phyloP scores from a whole-genome alignment of 441 rosid genomes.

The Pelargonium australe region DNA sequence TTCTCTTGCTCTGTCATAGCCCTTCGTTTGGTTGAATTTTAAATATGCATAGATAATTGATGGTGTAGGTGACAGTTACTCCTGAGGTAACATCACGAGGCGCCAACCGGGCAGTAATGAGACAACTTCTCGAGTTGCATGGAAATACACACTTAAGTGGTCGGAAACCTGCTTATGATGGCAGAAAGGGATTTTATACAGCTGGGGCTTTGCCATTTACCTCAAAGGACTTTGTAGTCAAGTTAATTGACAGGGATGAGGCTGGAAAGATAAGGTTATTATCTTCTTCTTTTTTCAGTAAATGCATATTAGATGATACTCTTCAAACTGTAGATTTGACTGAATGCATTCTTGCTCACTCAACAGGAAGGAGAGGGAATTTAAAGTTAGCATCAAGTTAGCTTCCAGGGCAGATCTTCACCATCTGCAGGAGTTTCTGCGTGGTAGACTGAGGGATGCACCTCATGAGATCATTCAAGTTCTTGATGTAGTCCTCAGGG shows the following conservation, averaged over 20 bases:
- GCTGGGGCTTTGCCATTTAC: not conserved
- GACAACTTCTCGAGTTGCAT: not conserved
- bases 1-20: not conserved
- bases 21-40: not conserved
- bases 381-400: slow-evolving; percentile 12
- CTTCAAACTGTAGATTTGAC: not conserved
- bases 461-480: slow-evolving; percentile 18
- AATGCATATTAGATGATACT: not conserved
- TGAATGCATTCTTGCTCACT: not conserved
- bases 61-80: not conserved
- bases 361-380: slow-evolving; percentile 7
- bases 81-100: slow-evolving; percentile 2
- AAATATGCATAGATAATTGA: not conserved
- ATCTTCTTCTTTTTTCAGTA: not conserved
- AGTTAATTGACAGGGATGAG: slow-evolving; percentile 3
- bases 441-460: slow-evolving; percentile 18
- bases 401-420: slow-evolving; percentile 16
- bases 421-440: slow-evolving; percentile 14
- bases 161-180: slow-evolving; percentile 3
- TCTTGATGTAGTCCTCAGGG: slow-evolving; percentile 18
- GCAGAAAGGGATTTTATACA: not conserved
- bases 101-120: not conserved
- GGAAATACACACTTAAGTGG: not conserved
- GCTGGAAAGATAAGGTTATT: not conserved
- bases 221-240: not conserved